Percentiles rank a stretch among this genome's conserved stretches.
phyloP scores from a whole-genome alignment of 78 protist genomes.

The Chrysochromulina parva region DNA sequence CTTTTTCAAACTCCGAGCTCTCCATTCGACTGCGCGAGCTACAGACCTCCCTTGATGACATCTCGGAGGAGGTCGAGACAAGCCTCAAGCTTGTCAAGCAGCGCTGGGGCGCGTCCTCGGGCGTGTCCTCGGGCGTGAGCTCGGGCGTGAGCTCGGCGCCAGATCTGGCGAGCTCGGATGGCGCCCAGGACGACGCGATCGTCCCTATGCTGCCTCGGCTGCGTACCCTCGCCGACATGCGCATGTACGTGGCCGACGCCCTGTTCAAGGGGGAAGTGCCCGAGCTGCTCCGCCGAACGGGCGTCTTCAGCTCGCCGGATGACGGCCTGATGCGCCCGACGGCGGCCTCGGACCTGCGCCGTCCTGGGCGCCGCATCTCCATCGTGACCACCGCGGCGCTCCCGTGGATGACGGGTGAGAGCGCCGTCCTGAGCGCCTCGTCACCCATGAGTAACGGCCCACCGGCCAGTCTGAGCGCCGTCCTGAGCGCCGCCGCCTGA shows the following conservation, averaged over 20 bases:
- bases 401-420: conserved; percentile 48
- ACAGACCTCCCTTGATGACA: background rate
- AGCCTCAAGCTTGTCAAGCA: background rate
- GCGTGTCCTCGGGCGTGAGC: too few relatives aligned
- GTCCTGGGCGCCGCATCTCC: background rate
- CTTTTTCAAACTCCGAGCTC: too few relatives aligned
- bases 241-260: background rate
- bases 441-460: too few relatives aligned
- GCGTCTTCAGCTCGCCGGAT: background rate
- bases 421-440: too few relatives aligned
- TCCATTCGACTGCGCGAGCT: too few relatives aligned
- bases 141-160: too few relatives aligned
- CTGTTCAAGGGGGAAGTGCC: background rate
- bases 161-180: too few relatives aligned
- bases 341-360: background rate
- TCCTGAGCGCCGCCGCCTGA: too few relatives aligned
- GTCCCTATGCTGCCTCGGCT: background rate
- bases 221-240: background rate
- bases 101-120: background rate
- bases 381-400: conserved; percentile 33
- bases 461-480: too few relatives aligned
- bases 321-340: background rate
- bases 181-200: background rate
- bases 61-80: background rate
- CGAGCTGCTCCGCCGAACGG: background rate